phyloP scores from a whole-genome alignment of 2,329 filamentous ascomycete species.

The Sclerotinia glacialis region DNA sequence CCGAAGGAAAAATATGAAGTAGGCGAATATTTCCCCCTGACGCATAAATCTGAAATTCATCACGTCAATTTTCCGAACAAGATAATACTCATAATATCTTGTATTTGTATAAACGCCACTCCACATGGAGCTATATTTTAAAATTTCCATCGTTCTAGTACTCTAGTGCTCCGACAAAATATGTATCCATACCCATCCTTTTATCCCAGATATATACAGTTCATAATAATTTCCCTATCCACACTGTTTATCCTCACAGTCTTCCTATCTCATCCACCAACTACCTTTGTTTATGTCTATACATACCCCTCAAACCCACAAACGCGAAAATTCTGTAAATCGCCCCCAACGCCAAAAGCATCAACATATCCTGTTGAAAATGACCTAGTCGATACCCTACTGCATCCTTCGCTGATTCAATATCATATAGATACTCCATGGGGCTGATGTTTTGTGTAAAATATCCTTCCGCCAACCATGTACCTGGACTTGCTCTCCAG shows the following conservation, averaged over 20 bases:
- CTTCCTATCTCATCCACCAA: too few relatives aligned
- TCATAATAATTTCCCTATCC: background rate
- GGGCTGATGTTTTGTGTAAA: constrained; percentile 52
- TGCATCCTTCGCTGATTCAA: constrained; percentile 45
- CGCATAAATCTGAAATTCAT: background rate
- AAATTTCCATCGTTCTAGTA: background rate
- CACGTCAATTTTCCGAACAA: too few relatives aligned
- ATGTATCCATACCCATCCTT: background rate
- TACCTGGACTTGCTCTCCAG: constrained; percentile 49
- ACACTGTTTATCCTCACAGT: background rate
- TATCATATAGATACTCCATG: constrained; percentile 50
- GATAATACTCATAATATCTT: background rate
- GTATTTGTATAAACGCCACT: background rate
- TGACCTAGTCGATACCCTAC: constrained; percentile 49
- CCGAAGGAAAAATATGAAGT: background rate
- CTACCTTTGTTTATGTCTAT: constrained; percentile 34
- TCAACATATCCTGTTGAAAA: constrained; percentile 47
- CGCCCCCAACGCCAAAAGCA: constrained; percentile 39
- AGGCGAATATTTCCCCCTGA: background rate
- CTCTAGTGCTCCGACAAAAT: background rate
- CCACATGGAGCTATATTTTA: background rate
- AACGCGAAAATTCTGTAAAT: constrained; percentile 45
- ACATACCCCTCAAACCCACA: constrained; percentile 40
- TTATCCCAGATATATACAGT: background rate
- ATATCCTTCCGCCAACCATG: constrained; percentile 57